Evolutionary conservation across 805 yeast species (phyloP), one percentile per base, ranked within the genome.

Genomic region (Kregervanrija delftensis): DNA sequence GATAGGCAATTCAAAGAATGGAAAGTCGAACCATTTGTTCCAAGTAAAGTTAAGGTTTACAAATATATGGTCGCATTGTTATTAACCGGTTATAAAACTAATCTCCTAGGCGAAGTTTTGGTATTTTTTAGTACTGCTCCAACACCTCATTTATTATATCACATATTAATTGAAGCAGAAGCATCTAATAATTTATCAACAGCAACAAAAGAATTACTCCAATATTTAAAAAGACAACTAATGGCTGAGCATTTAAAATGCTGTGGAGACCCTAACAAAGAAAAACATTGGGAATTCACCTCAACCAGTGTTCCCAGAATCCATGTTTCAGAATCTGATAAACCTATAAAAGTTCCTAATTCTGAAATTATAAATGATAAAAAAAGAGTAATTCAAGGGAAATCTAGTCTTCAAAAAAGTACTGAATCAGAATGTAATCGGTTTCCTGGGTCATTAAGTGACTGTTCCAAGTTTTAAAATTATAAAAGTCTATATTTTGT

Each of bases 1-100:
- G 47, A 47, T 6, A 46, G 38, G 14, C 53, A 50, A 36, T 68
- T 68, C 42, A 39, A 49, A 11, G 49, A 46, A 3, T 72, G 75
- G 73, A 55, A 58, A 5, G 41, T 63, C 11, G 41, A 45, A 6
- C 58, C 63, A 2, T 52, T 48, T 33, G 49, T 60, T 10, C 53
- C 51, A 37, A 46, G 52, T 2, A 53, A 52, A 30, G 44, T 39
- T 33, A 52, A 45, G n/a, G 34, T 61, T 11, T 62, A 52, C 44
- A 53, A 51, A 35, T 49, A 48, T 34, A 44, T 51, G 1, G 35
- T 48, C 17, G 37, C 41, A 5, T 40, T 57, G 31, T 39, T 54
- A 11, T 22, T 40, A 6, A 42, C 51, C 8, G 61, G 61, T 2
- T 37, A 47, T 41, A 51, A 53, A 37, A 42, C 49, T 4, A 54